Percentiles rank a stretch among this genome's conserved stretches.
Evolutionary conservation across 108 stramenopile genomes (phyloP).

Genomic region (Cyclotella choctawhatcheeana): DNA sequence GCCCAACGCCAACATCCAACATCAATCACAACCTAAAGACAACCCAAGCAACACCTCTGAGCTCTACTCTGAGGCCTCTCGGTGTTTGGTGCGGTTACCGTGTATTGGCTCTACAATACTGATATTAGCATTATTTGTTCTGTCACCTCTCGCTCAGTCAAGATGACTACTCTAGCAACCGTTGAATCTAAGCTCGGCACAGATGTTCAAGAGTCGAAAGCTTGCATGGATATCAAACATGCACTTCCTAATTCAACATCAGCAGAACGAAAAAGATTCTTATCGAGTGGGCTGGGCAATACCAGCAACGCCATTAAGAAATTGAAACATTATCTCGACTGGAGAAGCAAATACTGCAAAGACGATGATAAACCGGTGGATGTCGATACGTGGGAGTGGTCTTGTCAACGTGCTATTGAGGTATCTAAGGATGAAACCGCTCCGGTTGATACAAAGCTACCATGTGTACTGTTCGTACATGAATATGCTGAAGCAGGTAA

Average conservation of each 20-base stretch:
- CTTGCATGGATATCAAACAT: conserved; percentile 14
- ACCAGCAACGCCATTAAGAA: conserved; percentile 27
- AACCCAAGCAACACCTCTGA: background rate
- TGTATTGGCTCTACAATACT: no score
- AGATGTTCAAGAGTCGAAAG: conserved; percentile 10
- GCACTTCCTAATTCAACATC: conserved; percentile 45
- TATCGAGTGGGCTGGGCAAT: conserved; percentile 31
- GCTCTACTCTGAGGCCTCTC: background rate
- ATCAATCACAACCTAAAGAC: background rate
- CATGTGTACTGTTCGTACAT: conserved; percentile 41
- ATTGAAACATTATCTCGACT: conserved; percentile 41
- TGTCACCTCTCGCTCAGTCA: no score
- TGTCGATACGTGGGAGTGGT: conserved; percentile 34
- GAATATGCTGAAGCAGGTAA: conserved; percentile 16
- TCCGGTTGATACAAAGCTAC: conserved; percentile 7
- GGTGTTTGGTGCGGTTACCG: no score
- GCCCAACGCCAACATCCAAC: background rate
- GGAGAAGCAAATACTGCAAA: conserved; percentile 40
- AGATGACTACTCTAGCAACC: background rate
- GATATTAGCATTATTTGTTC: no score
- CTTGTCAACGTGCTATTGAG: conserved; percentile 32
- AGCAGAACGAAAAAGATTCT: conserved; percentile 45
- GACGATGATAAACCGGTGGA: conserved; percentile 8
- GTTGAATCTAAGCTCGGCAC: conserved; percentile 1
- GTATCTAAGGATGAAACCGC: conserved; percentile 15